phyloP scores from a whole-genome alignment of 2,329 filamentous ascomycete species.

The Monilinia vaccinii-corymbosi region DNA sequence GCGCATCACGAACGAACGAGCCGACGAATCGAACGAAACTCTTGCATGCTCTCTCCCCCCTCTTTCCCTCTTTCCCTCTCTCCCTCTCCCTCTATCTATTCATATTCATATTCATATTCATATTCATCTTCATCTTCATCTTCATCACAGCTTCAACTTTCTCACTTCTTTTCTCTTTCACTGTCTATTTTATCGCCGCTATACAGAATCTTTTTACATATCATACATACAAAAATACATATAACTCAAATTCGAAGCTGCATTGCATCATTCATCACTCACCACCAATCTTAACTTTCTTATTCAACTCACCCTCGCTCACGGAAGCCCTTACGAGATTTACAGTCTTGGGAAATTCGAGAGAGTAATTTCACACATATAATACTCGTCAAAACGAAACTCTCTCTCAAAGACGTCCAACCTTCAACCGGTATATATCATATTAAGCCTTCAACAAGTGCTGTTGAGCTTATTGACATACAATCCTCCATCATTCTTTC shows the following conservation, averaged over 20 bases:
- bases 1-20: background rate
- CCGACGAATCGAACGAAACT: background rate
- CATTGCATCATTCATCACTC: background rate
- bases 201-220: background rate
- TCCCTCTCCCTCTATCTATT: background rate
- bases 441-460: slow-evolving; percentile 9
- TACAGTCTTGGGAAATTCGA: background rate
- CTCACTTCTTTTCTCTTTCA: background rate
- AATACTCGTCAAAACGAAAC: slow-evolving; percentile 4
- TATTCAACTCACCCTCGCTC: background rate
- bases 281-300: background rate
- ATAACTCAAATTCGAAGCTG: background rate
- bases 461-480: slow-evolving; percentile 9
- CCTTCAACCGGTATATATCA: slow-evolving; percentile 5
- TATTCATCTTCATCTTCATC: background rate
- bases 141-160: background rate
- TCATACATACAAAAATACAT: background rate
- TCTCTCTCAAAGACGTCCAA: background rate
- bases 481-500: background rate
- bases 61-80: background rate
- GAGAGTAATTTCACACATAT: background rate
- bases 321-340: background rate
- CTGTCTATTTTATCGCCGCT: background rate
- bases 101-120: too few species aligned
- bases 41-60: background rate